These are phyloP conservation scores for Rhodomyrtus psidioides DNA, from an alignment of 441 rosid genomes.

Conservation along the genomic window DNA sequence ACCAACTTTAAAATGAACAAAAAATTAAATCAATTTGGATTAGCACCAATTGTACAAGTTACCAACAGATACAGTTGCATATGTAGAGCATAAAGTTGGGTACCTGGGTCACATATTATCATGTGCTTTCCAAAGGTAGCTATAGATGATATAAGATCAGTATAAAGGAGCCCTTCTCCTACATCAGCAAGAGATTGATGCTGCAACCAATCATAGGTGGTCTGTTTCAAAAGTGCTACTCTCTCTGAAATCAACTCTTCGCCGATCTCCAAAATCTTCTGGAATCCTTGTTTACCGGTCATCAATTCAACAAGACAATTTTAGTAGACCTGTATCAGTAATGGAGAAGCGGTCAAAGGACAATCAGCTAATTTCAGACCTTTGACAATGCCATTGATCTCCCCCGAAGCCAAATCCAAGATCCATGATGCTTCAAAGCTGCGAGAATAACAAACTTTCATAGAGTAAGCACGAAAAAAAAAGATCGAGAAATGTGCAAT, in stretches of 20 bases:
- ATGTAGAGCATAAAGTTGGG: not conserved
- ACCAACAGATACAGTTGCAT: not conserved
- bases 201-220: constrained; percentile 49
- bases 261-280: constrained; percentile 44
- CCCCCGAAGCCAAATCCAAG: constrained; percentile 55
- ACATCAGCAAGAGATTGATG: constrained; percentile 30
- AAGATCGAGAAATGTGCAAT: not conserved
- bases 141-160: constrained; percentile 50
- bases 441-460: constrained; percentile 14
- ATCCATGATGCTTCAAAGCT: constrained; percentile 80
- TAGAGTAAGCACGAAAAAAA: not conserved
- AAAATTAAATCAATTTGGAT: not conserved
- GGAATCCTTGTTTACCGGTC: constrained; percentile 39
- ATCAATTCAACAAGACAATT: constrained; percentile 4
- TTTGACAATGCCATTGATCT: constrained; percentile 53
- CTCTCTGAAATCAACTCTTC: constrained; percentile 48
- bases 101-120: constrained; percentile 69
- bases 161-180: constrained; percentile 27
- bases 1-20: constrained; percentile 41
- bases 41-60: not conserved
- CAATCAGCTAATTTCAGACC: constrained; percentile 34
- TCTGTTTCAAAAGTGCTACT: constrained; percentile 48
- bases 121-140: constrained; percentile 39
- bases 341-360: not conserved
- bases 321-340: constrained; percentile 10